Evolutionary conservation across 75 land plant genomes (phyloP).

Genomic region (Picea glauca): DNA sequence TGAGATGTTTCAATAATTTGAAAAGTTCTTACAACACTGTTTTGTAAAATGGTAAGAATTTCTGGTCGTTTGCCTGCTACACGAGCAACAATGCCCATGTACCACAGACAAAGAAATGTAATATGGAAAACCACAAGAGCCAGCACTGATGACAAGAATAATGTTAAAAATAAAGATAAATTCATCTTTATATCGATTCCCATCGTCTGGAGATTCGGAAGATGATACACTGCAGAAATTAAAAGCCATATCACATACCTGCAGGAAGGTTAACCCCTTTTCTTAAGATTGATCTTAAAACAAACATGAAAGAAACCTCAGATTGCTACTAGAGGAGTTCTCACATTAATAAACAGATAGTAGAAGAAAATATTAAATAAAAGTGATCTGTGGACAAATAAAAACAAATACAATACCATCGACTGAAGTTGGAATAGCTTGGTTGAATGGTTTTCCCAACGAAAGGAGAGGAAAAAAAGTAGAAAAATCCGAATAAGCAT

Average conservation of each 20-base stretch:
- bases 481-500: constrained; percentile 41
- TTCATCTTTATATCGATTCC: constrained; percentile 97
- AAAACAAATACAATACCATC: constrained; percentile 20
- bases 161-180: constrained; percentile 80
- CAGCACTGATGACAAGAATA: constrained; percentile 78
- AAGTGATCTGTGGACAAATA: no score
- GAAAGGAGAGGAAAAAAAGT: constrained; percentile 52
- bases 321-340: no score
- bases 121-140: constrained; percentile 80
- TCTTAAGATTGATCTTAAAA: no score
- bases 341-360: no score
- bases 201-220: constrained; percentile 96
- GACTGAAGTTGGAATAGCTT: constrained; percentile 50
- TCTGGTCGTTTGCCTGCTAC: constrained; percentile 89
- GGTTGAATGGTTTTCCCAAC: constrained; percentile 43
- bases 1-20: background rate
- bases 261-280: constrained; percentile 12
- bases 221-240: constrained; percentile 85
- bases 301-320: no score
- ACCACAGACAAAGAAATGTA: constrained; percentile 87
- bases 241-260: constrained; percentile 93
- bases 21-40: constrained; percentile 67
- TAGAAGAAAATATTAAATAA: no score
- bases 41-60: constrained; percentile 81
- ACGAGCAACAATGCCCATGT: constrained; percentile 84